A percentile compares a stretch with the other conserved stretches of the same genome.
phyloP scores from a whole-genome alignment of 805 yeast genomes.

The Middelhovenomyces tepae region DNA sequence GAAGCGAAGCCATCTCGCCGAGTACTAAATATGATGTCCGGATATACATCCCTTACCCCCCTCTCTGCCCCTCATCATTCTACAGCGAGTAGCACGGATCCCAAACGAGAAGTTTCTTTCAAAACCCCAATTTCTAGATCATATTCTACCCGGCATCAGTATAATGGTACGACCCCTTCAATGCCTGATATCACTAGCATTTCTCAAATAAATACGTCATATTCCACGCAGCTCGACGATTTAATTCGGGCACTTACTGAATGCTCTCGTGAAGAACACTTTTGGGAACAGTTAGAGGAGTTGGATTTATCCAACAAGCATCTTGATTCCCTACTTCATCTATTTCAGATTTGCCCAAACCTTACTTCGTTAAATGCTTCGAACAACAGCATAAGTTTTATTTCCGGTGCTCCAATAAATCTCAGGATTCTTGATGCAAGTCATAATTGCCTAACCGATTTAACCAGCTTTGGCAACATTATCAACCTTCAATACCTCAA shows the following conservation, averaged over 20 bases:
- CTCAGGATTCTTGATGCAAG: slow-evolving; percentile 32
- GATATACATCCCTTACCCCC: no score
- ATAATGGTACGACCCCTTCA: no score
- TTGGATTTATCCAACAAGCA: slow-evolving; percentile 29
- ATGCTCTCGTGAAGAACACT: slow-evolving; percentile 25
- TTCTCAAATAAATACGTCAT: slow-evolving; percentile 35
- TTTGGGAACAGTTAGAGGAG: slow-evolving; percentile 34
- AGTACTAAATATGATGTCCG: no score
- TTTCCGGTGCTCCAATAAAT: slow-evolving; percentile 38
- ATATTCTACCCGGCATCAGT: no score
- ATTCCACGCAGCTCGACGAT: slow-evolving; percentile 34
- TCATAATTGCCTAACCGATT: slow-evolving; percentile 32
- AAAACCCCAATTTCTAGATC: no score
- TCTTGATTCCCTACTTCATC: slow-evolving; percentile 34
- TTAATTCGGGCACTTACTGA: slow-evolving; percentile 39
- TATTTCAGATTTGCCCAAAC: slow-evolving; percentile 36
- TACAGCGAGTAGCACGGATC: no score
- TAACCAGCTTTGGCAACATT: slow-evolving; percentile 36
- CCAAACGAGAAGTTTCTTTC: no score
- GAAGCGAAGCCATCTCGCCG: no score
- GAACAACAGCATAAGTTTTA: slow-evolving; percentile 31
- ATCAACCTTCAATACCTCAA: slow-evolving; percentile 36
- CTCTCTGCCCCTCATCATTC: no score
- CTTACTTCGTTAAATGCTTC: slow-evolving; percentile 33
- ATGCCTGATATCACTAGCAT: slow-evolving; percentile 33